Conservation (phyloP, 139 green algal species). For the Marvania coccoides region DNA sequence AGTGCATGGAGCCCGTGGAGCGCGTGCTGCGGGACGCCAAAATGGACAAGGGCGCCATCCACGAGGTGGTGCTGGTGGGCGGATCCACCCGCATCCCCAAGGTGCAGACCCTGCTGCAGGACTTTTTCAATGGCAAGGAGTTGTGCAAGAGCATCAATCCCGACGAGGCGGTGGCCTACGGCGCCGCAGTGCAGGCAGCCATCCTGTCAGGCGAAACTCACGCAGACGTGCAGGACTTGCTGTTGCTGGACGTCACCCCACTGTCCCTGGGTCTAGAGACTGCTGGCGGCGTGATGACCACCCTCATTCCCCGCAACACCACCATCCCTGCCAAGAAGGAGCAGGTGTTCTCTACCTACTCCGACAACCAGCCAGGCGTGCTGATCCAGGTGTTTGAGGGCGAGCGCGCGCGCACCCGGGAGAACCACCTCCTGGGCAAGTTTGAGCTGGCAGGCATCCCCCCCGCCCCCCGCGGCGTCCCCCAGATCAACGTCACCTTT, state of each 20-base stretch:
- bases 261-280: conserved; percentile 96
- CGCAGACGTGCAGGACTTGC: conserved; percentile 96
- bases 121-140: conserved; percentile 99
- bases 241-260: conserved; percentile 95
- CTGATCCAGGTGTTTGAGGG: conserved; percentile 81
- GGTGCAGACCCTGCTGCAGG: conserved; percentile 92
- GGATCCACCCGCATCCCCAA: conserved; percentile 93
- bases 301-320: conserved; percentile 95
- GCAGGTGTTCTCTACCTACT: conserved; percentile 98
- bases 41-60: conserved; percentile 72
- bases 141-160: conserved; percentile 99
- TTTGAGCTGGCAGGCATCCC: conserved; percentile 98
- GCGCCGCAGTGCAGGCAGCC: conserved; percentile 92
- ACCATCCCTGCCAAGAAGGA: conserved; percentile 99
- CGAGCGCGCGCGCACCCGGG: conserved; percentile 83
- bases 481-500: conserved; percentile 96
- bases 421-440: conserved; percentile 98
- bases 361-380: conserved; percentile 97
- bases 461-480: conserved; percentile 90
- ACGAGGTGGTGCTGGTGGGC: conserved; percentile 79
- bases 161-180: conserved; percentile 98
- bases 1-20: conserved; percentile 98
- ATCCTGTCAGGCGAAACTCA: conserved; percentile 89
- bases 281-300: conserved; percentile 84
- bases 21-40: conserved; percentile 86